Base-by-base conservation (phyloP, 148 eudicot genomes). In the Chenopodium suecicum region DNA sequence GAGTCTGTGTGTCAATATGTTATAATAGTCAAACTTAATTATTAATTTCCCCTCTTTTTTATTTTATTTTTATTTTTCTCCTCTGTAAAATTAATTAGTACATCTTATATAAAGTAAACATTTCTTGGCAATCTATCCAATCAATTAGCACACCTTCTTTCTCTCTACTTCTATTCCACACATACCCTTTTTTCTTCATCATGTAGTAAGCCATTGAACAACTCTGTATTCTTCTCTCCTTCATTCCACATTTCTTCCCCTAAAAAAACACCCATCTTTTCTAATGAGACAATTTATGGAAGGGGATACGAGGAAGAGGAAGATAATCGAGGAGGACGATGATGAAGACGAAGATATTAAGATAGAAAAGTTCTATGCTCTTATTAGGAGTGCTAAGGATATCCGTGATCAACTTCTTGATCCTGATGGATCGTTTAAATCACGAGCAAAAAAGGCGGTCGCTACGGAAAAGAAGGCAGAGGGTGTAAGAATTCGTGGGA, bases 281-380 rank as follows among this genome's bases (percentile, higher is more conserved):
- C 27, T 29, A 14, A 81, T 82, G 69, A 58, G 68, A 52, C 52
- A 54, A 60, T 3, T 13, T 31, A 84, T 84, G 83, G 83, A 84
- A 72, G 70, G 29, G 0, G 79, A 79, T 16, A 67, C 66, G 3
- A 81, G 52, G 23, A 80, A 76, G 66, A 80, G 77, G 44, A 84
- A 44, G 65, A 60, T 66, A 22, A 17, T 20, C 14, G 14, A 74
- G 29, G 31, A 73, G 32, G 70, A 84, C 4, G 80, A 44, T 1
- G 78, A 79, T 2, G 80, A 79, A 8, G 79, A 69, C 11, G 83
- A 80, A 37, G 86, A 84, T 23, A 54, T 76, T 10, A 84, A 84
- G 68, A 84, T 84, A 71, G 86, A 84, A 78, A 70, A 47, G 31
- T 84, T 84, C 73, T 84, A 80, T 71, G 81, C 86, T 0, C 77